phyloP scores from a whole-genome alignment of 441 rosid species.

The Euphorbia corollata region DNA sequence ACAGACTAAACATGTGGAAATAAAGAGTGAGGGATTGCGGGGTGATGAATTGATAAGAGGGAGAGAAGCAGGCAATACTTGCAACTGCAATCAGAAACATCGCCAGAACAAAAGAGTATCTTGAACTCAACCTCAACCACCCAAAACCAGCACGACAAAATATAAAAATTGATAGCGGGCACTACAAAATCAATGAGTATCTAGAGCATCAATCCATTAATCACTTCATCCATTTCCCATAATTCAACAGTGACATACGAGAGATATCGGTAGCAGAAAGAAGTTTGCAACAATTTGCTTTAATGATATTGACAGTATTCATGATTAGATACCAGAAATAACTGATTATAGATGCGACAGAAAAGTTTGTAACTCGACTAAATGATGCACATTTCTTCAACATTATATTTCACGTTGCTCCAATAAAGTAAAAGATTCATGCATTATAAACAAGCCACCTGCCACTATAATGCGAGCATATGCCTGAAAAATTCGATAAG shows the following conservation, averaged over 20 bases:
- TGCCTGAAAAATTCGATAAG: background rate
- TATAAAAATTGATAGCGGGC: background rate
- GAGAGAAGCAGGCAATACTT: background rate
- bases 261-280: background rate
- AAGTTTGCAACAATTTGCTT: background rate
- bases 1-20: background rate
- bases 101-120: background rate
- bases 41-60: background rate
- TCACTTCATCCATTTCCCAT: background rate
- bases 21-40: background rate
- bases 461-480: background rate
- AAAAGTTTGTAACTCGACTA: background rate
- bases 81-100: background rate
- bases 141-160: background rate
- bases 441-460: conserved; percentile 2
- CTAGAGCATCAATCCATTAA: background rate
- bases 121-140: conserved; percentile 2
- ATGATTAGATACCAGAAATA: background rate
- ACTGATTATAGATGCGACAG: background rate
- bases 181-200: background rate
- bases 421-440: background rate
- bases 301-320: background rate
- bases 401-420: background rate
- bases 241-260: background rate
- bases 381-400: background rate